Evolutionary conservation across 768 basidiomycete species (phyloP), one percentile per base, ranked within the genome.

Genomic region (Auriculariales sp.): DNA sequence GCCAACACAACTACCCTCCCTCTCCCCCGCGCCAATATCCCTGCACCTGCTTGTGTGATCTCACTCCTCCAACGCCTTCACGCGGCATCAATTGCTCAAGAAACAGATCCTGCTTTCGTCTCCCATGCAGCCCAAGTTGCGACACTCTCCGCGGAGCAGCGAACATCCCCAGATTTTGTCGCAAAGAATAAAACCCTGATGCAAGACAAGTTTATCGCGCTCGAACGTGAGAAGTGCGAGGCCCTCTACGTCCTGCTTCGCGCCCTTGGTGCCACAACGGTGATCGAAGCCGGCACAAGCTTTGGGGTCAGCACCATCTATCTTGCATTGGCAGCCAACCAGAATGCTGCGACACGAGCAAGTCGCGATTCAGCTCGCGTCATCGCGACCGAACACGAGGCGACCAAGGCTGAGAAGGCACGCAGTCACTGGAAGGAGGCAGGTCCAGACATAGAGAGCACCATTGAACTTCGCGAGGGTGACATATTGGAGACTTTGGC

Each of bases 181-280:
- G n/a, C n/a, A n/a, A n/a, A n/a, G n/a, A n/a, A n/a, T n/a, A n/a
- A n/a, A 24, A 25, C 39, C 22, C 39, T 44, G 22, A 44, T 44
- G 39, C 39, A 25, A 11, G 39, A 44, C 39, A 44, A 44, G 39
- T 44, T 44, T 15, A 44, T 44, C 39, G 39, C 39, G 39, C 39
- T 44, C 39, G 39, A 44, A 11, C 12, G 15, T 19, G 39, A 44
- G 22, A 44, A 44, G 39, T 44, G 39, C 39, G 39, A 44, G 39
- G 22, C 27, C 39, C 9, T 44, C 17, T 44, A 44, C 4, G 27
- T 25, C 12, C 39, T 44, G 17, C 39, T 44, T 10, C 39, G 39
- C 27, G 39, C 39, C 22, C 22, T 3, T 5, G 22, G 22, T 15
- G 39, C 39, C 10, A 4, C 9, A 11, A 19, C 5, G 22, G 39